These are phyloP conservation scores for Pythium dissimile DNA, from an alignment of 352 stramenopile species.

Conservation along the genomic window DNA sequence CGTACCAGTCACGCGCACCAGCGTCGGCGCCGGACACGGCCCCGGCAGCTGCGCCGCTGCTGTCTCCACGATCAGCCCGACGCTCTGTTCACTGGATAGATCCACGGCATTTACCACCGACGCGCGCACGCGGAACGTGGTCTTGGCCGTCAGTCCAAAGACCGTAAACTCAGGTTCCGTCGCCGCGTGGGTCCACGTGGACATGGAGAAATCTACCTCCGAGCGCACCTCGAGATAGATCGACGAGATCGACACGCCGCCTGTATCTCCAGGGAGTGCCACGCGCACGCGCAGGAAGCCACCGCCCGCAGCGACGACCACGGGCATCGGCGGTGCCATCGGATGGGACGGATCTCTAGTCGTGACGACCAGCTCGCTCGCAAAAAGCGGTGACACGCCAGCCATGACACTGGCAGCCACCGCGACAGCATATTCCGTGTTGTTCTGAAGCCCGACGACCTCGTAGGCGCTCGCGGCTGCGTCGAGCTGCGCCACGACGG, in stretches of 20 bases:
- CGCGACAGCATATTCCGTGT: slow-evolving; percentile 29
- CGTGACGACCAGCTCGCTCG: slow-evolving; percentile 24
- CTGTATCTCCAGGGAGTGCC: slow-evolving; percentile 29
- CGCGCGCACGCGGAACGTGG: slow-evolving; percentile 30
- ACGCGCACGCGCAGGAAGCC: slow-evolving; percentile 26
- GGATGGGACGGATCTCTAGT: slow-evolving; percentile 26
- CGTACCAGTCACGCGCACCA: slow-evolving; percentile 40
- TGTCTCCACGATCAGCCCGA: slow-evolving; percentile 20
- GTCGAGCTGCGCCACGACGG: slow-evolving; percentile 24
- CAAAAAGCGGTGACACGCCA: slow-evolving; percentile 16
- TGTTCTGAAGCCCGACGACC: slow-evolving; percentile 29
- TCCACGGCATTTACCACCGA: slow-evolving; percentile 27
- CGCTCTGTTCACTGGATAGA: slow-evolving; percentile 18
- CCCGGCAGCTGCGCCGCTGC: slow-evolving; percentile 25
- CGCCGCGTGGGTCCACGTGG: slow-evolving; percentile 6
- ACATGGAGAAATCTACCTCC: slow-evolving; percentile 2
- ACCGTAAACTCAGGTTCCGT: slow-evolving; percentile 21
- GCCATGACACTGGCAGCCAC: slow-evolving; percentile 17
- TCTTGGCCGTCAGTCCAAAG: slow-evolving; percentile 35
- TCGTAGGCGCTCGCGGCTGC: slow-evolving; percentile 16
- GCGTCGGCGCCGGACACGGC: slow-evolving; percentile 35
- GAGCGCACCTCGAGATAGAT: slow-evolving; percentile 27
- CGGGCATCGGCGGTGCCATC: slow-evolving; percentile 4
- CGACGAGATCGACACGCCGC: slow-evolving; percentile 25
- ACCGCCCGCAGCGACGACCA: slow-evolving; percentile 15